Evolutionary conservation across 1,139 yeast genomes (phyloP), one percentile per base, ranked within the genome.

Genomic region (Magnusiomyces tetraspermus): DNA sequence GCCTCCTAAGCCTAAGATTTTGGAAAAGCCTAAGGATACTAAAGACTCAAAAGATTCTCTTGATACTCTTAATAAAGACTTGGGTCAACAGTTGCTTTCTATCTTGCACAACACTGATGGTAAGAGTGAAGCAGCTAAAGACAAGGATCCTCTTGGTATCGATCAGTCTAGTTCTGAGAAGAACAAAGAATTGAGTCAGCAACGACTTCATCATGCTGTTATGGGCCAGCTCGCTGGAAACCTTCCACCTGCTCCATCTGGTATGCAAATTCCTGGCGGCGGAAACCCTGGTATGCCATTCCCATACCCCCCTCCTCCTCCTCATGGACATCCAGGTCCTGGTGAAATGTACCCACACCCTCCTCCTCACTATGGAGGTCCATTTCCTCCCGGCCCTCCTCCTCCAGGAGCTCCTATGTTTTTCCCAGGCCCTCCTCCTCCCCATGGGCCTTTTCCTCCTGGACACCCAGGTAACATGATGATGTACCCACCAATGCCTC

Each of bases 131-230:
- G 4, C 17, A 15, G 37, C 23, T 8, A n/a, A 13, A 6, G 33
- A 43, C 6, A 30, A 43, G 13, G 46, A 24, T 43, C 46, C 46
- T 2, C 46, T 31, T 31, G 24, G 31, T 2, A 33, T 46, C 21
- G 41, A 33, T 22, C 41, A 23, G 30, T 51, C 57, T 11, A 54
- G 47, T 26, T 55, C 58, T 41, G 53, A 45, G 56, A 54, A 58
- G 58, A 59, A 58, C 5, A 75, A 75, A 57, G 41, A 36, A 33
- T 11, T 28, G 13, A 46, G 30, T 23, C 49, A 76, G 28, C 43
- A 71, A 57, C 73, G 76, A 50, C 71, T 79, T 52, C 59, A 69
- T 55, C 78, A 78, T 1, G 78, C 77, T 51, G 75, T 77, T 26
- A 59, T 58, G 50, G 59, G 61, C 17, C 62, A 61, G 50, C 63